Evolutionary conservation across 2,329 filamentous ascomycete species (phyloP), one percentile per base, ranked within the genome.

Genomic region (Arthrobotrys megalospora): DNA sequence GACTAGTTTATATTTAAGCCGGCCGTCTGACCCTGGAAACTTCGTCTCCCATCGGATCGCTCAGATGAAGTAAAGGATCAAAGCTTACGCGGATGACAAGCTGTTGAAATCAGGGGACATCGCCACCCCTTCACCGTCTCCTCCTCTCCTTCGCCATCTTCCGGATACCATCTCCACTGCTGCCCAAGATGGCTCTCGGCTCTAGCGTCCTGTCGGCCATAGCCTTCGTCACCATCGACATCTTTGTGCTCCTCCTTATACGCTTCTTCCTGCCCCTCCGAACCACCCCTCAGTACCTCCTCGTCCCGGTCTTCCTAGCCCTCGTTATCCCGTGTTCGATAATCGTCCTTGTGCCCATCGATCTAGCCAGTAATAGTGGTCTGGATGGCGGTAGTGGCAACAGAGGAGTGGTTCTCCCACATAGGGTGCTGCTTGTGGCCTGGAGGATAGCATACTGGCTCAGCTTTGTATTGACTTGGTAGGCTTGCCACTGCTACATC

Each of bases 391-490:
- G 89, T 77, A 76, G 47, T 55, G 60, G 67, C 28, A 64, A 71
- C 65, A 89, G 91, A 81, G 96, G 94, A 38, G 92, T 99, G 82
- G 97, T 94, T 93, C 88, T 99, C 38, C 92, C 93, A 4, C 88
- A 92, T 80, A 87, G 90, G 62, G 88, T 94, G 32, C 87, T 97
- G 60, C 87, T 96, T 82, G 93, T 97, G 24, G 91, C 92, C 73
- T 99, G 96, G 96, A 90, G 95, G 83, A 95, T 99, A 80, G 91
- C 92, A 19, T 99, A 99, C 85, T 99, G 96, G 96, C 87, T 99
- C 69, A 98, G 95, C 0, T 99, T 99, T 85, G 90, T 91, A 63
- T 86, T 99, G 82, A 98, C 95, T 70, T 99, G 96, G 96, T 95
- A 86, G 63, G 87, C 81, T 50, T 36, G 53, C 55, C 11, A 34